Base-by-base conservation (phyloP, 2,329 filamentous ascomycete genomes). In the Mycocentrospora acerina region DNA sequence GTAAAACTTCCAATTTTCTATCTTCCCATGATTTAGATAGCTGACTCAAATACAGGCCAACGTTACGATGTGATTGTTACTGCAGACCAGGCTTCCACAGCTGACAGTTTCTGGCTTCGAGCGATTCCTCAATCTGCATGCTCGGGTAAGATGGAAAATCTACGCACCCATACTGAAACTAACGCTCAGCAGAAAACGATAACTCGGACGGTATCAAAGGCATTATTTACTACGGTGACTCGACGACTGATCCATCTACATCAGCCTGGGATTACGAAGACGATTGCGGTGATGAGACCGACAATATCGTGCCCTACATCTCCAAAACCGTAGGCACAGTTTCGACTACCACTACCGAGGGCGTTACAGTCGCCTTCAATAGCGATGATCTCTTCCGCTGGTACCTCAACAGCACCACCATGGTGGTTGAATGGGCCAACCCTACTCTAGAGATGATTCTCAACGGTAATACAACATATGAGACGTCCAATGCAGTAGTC, bases 111-210 rank as follows among this genome's bases (percentile, higher is more conserved):
- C 46, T 66, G 59, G 59, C 51, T 67, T 6, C 57, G 64, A n/a
- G 61, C 66, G 0, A 65, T 69, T 29, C 68, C 66, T 15, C 69
- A 71, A 41, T 59, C 64, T 2, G 55, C 67, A 8, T 73, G 71
- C 50, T 55, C 59, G 2, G 34, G 27, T 31, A 31, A 18, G 29
- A 19, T 8, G 11, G 3, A 19, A 12, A 6, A 15, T 3, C 9
- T n/a, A 13, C 16, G 4, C 16, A 12, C 15, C n/a, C 12, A 31
- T 31, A 19, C 14, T 19, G 7, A n/a, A 5, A 9, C 19, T 22
- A 22, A 22, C 19, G 19, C 19, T 6, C 19, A 13, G 12, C 13
- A 15, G 51, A 53, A 1, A 69, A 61, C 35, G 62, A 51, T 35
- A 59, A 69, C 15, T 40, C 30, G 10, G 45, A 59, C 4, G 51